Conservation (phyloP, 345 rosid species). For the Cochlearia excelsa region DNA sequence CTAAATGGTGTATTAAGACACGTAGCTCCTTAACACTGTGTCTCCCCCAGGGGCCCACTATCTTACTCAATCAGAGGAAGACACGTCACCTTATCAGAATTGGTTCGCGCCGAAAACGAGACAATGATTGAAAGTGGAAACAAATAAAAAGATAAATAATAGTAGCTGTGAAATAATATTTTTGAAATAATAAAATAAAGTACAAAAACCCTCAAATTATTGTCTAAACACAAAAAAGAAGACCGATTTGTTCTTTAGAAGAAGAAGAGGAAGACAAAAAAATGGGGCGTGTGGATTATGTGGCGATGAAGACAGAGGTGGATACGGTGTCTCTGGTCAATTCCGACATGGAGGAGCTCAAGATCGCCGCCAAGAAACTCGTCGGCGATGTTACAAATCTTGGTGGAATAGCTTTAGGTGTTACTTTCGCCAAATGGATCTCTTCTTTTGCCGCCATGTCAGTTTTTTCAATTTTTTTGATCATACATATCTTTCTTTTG, state of each 20-base stretch:
- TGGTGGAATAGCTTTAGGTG: conserved; percentile 70
- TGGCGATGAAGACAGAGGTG: conserved; percentile 64
- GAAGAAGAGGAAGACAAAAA: too few relatives aligned
- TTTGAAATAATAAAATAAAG: too few relatives aligned
- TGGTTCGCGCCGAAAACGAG: too few relatives aligned
- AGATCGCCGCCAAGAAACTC: conserved; percentile 56
- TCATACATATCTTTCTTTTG: too few relatives aligned
- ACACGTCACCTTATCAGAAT: conserved; percentile 18
- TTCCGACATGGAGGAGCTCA: conserved; percentile 59
- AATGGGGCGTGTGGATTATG: conserved; percentile 61
- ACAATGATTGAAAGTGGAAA: too few relatives aligned
- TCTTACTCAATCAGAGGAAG: not conserved
- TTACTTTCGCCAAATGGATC: conserved; percentile 72
- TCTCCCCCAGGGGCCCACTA: too few relatives aligned
- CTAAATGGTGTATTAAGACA: not conserved
- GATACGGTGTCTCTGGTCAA: conserved; percentile 42
- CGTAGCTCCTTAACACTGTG: not conserved
- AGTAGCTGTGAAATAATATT: too few relatives aligned
- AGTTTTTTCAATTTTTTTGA: conserved; percentile 13
- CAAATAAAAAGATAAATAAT: too few relatives aligned
- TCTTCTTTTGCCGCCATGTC: conserved; percentile 84
- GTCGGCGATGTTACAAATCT: conserved; percentile 51
- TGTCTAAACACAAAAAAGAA: not conserved
- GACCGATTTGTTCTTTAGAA: not conserved
- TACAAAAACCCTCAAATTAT: not conserved